A percentile compares a stretch with the other conserved stretches of the same genome.
These are phyloP conservation scores for Trypanosoma boissoni DNA, from an alignment of 208 protist species.

Conservation along the genomic window DNA sequence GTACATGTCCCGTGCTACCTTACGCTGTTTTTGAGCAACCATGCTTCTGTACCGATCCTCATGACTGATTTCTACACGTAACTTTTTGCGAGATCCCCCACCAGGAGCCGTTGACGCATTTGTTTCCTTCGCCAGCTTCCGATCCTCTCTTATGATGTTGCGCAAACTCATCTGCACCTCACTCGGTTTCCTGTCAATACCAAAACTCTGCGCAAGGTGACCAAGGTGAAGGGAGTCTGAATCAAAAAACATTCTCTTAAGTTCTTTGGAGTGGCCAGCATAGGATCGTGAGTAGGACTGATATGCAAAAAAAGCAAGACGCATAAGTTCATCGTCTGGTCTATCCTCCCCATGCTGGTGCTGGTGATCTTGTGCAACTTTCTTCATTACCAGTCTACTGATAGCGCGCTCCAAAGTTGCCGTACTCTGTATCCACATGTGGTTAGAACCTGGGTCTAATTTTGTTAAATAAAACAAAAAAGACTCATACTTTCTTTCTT, in stretches of 20 bases:
- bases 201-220: slow-evolving; percentile 93
- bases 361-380: slow-evolving; percentile 5
- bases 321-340: slow-evolving; percentile 96
- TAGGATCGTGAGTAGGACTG: slow-evolving; percentile 97
- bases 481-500: slow-evolving; percentile 71
- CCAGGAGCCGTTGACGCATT: neutral
- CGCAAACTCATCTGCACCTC: slow-evolving; percentile 71
- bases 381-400: slow-evolving; percentile 69
- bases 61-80: slow-evolving; percentile 69
- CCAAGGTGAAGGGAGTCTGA: slow-evolving; percentile 93
- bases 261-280: slow-evolving; percentile 74
- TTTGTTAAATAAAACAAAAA: slow-evolving; percentile 94
- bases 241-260: slow-evolving; percentile 93
- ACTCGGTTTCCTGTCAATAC: slow-evolving; percentile 81
- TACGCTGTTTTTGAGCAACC: slow-evolving; percentile 72
- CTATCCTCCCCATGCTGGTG: slow-evolving; percentile 35
- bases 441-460: slow-evolving; percentile 91
- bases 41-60: slow-evolving; percentile 41
- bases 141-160: slow-evolving; percentile 61
- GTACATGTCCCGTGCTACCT: slow-evolving; percentile 70
- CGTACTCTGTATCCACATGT: slow-evolving; percentile 90
- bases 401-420: slow-evolving; percentile 92
- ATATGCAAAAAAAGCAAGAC: slow-evolving; percentile 96
- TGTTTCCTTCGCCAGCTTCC: slow-evolving; percentile 54
- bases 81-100: slow-evolving; percentile 34